Evolutionary conservation across 768 basidiomycete genomes (phyloP), one percentile per base, ranked within the genome.

Genomic region (Tephrocybe sp.): DNA sequence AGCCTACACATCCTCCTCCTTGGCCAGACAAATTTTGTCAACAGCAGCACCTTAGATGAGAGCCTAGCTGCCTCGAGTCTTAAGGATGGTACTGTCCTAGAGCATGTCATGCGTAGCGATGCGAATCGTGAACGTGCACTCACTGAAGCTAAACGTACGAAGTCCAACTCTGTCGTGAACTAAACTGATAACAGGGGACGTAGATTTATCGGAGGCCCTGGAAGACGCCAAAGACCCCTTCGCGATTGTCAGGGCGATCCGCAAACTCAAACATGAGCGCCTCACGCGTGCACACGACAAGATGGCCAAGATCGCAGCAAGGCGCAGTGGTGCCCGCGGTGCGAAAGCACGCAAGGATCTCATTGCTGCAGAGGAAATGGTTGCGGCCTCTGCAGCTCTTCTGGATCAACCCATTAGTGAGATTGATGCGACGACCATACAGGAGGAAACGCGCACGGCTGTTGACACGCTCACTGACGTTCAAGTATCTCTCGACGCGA

Each of bases 321-420:
- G 78, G 44, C 68, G 82, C 26, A 78, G 76, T 5, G 83, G 84
- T 1, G 73, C 82, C 8, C 66, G 83, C 22, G 83, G 84, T 0
- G 75, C 76, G 35, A 74, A 77, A 13, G 80, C 84, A 7, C 73
- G 83, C 38, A 76, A 78, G 56, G 74, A 74, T 13, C 68, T 80
- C 22, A 67, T 80, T 16, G 66, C 61, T 4, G 69, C 71, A 1
- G 82, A 84, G 57, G 68, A 60, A 8, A 62, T 65, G 16, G 61
- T 80, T 7, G 67, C 59, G 4, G 63, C 62, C 16, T 66, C 60
- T 37, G 69, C 56, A 52, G 60, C 28, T 21, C 27, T 52, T 26
- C 55, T 63, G 21, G 59, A 61, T 26, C 55, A 59, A 31, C 51
- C 54, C 0, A 57, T 47, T 9, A 55, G 44, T 36, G 64, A 66